Evolutionary conservation across 192 early-diverging fungal species (phyloP).

Genomic region (Pecoramyces ruminantium): DNA sequence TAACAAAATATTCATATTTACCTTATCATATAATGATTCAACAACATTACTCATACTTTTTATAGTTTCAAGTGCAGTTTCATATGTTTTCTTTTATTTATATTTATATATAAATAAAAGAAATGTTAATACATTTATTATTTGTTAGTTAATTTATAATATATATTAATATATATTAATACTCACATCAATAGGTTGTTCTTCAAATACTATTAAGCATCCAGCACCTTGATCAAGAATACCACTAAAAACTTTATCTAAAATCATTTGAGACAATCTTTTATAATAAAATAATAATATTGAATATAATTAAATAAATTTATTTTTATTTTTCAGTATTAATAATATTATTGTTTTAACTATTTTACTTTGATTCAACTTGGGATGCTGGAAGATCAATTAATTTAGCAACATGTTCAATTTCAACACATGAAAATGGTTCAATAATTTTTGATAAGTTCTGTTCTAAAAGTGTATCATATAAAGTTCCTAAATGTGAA

Average conservation of each 20-base stretch:
- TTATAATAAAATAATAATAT: not conserved
- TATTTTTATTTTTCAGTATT: not conserved
- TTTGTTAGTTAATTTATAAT: not conserved
- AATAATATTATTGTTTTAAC: not conserved
- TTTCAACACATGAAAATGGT: slow-evolving; percentile 94
- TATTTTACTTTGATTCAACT: slow-evolving; percentile 68
- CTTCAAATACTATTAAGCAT: slow-evolving; percentile 88
- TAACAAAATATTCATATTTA: not conserved
- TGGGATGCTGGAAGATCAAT: slow-evolving; percentile 82
- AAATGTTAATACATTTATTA: not conserved
- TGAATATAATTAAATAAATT: not conserved
- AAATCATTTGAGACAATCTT: slow-evolving; percentile 91
- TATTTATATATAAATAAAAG: not conserved
- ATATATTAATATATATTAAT: not conserved
- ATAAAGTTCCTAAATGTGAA: slow-evolving; percentile 75
- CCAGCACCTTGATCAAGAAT: slow-evolving; percentile 96
- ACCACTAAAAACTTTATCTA: slow-evolving; percentile 88
- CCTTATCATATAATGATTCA: slow-evolving; percentile 88
- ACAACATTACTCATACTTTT: slow-evolving; percentile 94
- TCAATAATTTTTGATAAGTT: slow-evolving; percentile 94
- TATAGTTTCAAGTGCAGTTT: slow-evolving; percentile 80
- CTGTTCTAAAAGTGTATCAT: slow-evolving; percentile 92
- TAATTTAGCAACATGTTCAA: slow-evolving; percentile 81
- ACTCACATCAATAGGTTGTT: slow-evolving; percentile 63
- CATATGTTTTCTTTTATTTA: slow-evolving; percentile 62